Percentiles rank a stretch among this genome's conserved stretches.
Evolutionary conservation across 805 yeast genomes (phyloP).

Genomic region (Wickerhamomyces subpelliculosus): DNA sequence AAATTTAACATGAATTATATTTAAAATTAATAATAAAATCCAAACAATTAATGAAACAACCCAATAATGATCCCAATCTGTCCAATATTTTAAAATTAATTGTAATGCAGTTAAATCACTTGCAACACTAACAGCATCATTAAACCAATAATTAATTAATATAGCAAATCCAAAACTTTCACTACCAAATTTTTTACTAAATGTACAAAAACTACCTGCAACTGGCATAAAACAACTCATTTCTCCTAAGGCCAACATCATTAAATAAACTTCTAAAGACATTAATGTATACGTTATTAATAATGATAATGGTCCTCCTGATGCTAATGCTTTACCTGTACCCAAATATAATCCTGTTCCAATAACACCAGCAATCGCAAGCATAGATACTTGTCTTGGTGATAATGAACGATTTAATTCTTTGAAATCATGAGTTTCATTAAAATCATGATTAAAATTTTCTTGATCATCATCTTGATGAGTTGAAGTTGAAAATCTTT

Average conservation of each 20-base stretch:
- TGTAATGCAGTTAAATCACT: conserved; percentile 53
- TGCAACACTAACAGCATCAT: conserved; percentile 67
- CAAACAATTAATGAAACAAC: conserved; percentile 57
- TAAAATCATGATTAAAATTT: no score
- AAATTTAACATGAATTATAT: conserved; percentile 46
- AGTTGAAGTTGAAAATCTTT: no score
- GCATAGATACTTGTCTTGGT: conserved; percentile 38
- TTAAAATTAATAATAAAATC: conserved; percentile 34
- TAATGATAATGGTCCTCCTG: conserved; percentile 52
- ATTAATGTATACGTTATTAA: conserved; percentile 56
- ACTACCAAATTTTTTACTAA: conserved; percentile 54
- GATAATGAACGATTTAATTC: no score
- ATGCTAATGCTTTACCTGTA: conserved; percentile 39
- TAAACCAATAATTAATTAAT: conserved; percentile 67
- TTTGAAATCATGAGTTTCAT: no score
- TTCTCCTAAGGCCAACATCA: conserved; percentile 64
- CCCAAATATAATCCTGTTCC: conserved; percentile 59
- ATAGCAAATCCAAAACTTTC: conserved; percentile 62
- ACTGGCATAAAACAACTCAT: conserved; percentile 72
- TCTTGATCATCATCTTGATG: no score
- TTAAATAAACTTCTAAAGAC: conserved; percentile 53
- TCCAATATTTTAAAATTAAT: conserved; percentile 48
- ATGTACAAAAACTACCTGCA: conserved; percentile 53
- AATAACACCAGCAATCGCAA: conserved; percentile 57
- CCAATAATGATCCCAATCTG: conserved; percentile 46